These are phyloP conservation scores for Chlamydomonas sp. DNA, from an alignment of 139 green algal genomes.

Conservation along the genomic window DNA sequence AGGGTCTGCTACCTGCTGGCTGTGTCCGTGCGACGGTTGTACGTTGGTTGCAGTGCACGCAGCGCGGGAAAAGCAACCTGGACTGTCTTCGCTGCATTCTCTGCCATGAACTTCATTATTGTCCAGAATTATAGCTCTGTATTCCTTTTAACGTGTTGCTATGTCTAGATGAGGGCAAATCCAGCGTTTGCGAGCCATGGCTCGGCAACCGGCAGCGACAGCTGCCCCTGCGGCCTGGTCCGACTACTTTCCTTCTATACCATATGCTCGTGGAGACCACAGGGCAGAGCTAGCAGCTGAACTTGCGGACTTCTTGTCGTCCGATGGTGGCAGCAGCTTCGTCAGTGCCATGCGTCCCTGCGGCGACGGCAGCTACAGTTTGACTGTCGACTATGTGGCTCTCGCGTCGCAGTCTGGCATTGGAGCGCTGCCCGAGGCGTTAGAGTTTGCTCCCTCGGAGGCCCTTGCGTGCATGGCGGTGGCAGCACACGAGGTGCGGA, in stretches of 20 bases:
- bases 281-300: slow-evolving; percentile 1
- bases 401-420: slow-evolving; percentile 38
- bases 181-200: too few species aligned
- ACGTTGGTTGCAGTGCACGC: too few species aligned
- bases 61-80: too few species aligned
- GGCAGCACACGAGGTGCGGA: slow-evolving; percentile 62
- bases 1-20: too few species aligned
- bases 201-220: background rate
- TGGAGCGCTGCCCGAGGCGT: slow-evolving; percentile 61
- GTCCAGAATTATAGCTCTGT: too few species aligned
- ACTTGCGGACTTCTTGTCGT: background rate
- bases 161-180: too few species aligned
- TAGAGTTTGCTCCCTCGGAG: slow-evolving; percentile 66
- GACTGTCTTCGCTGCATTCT: too few species aligned
- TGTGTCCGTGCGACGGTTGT: too few species aligned
- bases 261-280: background rate
- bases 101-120: too few species aligned
- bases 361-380: background rate
- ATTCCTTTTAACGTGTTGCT: too few species aligned
- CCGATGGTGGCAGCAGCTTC: background rate
- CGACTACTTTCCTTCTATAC: slow-evolving; percentile 9
- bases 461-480: slow-evolving; percentile 66
- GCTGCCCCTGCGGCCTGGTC: background rate
- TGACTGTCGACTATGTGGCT: slow-evolving; percentile 52
- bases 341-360: background rate